Percentiles rank a stretch among this genome's conserved stretches.
Evolutionary conservation across 2,329 filamentous ascomycete species (phyloP).

Genomic region (Penicillium sp.): DNA sequence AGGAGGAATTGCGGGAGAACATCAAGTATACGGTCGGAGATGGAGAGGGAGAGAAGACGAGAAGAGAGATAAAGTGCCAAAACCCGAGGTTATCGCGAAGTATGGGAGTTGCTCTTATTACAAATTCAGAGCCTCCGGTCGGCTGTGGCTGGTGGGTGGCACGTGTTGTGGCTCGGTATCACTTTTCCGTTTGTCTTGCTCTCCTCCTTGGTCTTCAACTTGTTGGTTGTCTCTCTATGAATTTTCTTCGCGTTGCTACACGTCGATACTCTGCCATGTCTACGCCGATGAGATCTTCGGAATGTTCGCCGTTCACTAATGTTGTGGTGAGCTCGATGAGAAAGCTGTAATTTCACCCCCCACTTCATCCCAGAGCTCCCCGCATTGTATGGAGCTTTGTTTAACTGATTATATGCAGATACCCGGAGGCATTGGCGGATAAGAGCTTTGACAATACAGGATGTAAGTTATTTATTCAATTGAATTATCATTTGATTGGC

Average conservation of each 20-base stretch:
- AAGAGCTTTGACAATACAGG: constrained; percentile 97
- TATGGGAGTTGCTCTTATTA: constrained; percentile 18
- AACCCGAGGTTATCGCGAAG: constrained; percentile 17
- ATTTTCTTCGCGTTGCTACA: constrained; percentile 19
- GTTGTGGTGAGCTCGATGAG: constrained; percentile 77
- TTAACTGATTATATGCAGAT: constrained; percentile 54
- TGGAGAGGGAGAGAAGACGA: not conserved
- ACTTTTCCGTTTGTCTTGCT: not conserved
- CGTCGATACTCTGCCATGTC: constrained; percentile 37
- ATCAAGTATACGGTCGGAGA: constrained; percentile 32
- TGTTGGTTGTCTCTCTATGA: constrained; percentile 21
- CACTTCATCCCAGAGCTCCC: constrained; percentile 8
- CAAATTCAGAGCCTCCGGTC: constrained; percentile 21
- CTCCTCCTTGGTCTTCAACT: not conserved
- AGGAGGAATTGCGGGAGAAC: constrained; percentile 39
- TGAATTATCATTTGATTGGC: not conserved
- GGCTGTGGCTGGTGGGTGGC: constrained; percentile 25
- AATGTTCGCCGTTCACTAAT: constrained; percentile 60
- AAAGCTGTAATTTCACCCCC: constrained; percentile 62
- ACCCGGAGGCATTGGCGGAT: constrained; percentile 85
- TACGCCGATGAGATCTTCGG: constrained; percentile 26
- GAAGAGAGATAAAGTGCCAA: not conserved
- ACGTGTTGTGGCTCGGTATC: constrained; percentile 18
- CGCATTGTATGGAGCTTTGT: constrained; percentile 10
- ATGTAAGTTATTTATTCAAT: constrained; percentile 41